Base-by-base conservation (phyloP, 345 rosid genomes). In the Zanthoxylum bungeanum region DNA sequence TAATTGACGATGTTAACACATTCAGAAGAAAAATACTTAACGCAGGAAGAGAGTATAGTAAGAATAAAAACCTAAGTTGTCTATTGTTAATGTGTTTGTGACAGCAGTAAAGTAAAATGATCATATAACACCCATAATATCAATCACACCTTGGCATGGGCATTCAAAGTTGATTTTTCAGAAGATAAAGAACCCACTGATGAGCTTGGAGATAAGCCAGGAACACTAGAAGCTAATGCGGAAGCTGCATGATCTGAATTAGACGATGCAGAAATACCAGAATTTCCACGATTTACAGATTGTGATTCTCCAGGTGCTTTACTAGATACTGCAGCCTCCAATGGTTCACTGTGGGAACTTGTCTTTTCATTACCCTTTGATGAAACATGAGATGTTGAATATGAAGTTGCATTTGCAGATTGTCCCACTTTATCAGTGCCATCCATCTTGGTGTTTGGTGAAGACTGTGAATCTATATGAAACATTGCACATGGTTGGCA, bases 141-240 rank as follows among this genome's bases (percentile, higher is more conserved):
- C n/a, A 34, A 63, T 58, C 66, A 59, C 47, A 95, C 99, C 99
- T 95, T 90, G 27, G 97, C 97, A 78, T 86, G 58, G 50, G 97
- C 97, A 75, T 95, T 88, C 66, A 89, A 81, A 8, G 89, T 78
- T 69, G 94, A 89, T 75, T 84, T 87, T 81, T 88, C 98, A 68
- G 96, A 85, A 66, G 98, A 85, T 52, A 87, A 70, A 49, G 94
- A 92, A 36, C 94, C 93, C 68, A 89, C 40, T 66, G 97, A 89
- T 39, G 97, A 92, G 84, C 92, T 89, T 75, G 98, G 94, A 33
- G 96, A 85, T 78, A 91, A 64, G 62, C 77, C 88, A 77, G 90
- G 79, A 73, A 75, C 84, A 78, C 75, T 81, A 71, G 87, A 60
- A 71, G 86, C 82, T 63, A 84, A 75, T 27, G 75, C 71, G 72